Conservation (phyloP, 176 grass and related monocot species). For the Avena insularis region DNA sequence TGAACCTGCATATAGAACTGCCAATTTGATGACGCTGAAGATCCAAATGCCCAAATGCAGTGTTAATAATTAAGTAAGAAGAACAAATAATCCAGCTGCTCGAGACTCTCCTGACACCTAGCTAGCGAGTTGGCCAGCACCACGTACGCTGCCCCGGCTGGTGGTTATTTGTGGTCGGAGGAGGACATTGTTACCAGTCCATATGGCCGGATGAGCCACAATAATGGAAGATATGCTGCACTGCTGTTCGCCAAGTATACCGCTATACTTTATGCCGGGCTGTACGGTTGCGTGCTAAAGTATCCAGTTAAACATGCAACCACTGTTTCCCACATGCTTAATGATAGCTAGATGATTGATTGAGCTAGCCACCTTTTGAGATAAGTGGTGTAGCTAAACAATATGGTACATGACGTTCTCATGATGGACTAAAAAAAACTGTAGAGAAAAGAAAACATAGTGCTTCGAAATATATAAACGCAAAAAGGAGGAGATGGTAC, state of each 20-base stretch:
- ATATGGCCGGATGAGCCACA: slow-evolving; percentile 34
- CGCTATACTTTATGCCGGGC: slow-evolving; percentile 26
- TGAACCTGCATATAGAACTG: not conserved
- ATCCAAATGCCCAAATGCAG: not conserved
- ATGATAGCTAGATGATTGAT: slow-evolving; percentile 29
- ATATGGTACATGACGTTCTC: not conserved
- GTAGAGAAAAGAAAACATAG: too few relatives aligned
- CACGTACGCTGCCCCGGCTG: not conserved
- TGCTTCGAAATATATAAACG: too few relatives aligned
- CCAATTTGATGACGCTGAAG: not conserved
- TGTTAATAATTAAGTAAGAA: not conserved
- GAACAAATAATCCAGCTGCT: not conserved
- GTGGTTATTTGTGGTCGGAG: not conserved
- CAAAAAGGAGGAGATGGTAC: too few relatives aligned
- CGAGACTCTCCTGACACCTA: not conserved
- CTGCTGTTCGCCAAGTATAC: slow-evolving; percentile 38
- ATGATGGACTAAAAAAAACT: too few relatives aligned
- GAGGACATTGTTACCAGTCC: too few relatives aligned
- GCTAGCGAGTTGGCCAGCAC: not conserved
- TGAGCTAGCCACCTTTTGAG: slow-evolving; percentile 15
- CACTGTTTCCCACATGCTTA: not conserved
- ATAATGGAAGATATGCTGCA: slow-evolving; percentile 36
- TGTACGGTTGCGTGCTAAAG: too few relatives aligned
- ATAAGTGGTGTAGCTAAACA: not conserved
- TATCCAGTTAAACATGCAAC: too few relatives aligned